phyloP scores from a whole-genome alignment of 108 stramenopile species.

The Skeletonema costatum region DNA sequence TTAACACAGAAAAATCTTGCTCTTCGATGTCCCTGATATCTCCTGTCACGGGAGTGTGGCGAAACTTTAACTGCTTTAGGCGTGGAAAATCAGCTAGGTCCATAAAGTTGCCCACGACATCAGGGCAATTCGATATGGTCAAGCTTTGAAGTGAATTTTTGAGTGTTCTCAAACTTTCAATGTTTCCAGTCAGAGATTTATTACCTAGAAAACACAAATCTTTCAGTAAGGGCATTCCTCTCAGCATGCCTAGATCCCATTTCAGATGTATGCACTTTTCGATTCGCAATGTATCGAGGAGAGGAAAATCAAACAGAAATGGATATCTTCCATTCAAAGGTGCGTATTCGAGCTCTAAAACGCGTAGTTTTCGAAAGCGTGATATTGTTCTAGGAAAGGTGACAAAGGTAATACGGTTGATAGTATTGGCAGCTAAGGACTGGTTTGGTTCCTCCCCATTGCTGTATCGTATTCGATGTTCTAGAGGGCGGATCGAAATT shows the following conservation, averaged over 20 bases:
- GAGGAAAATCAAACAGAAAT: background rate
- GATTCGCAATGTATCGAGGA: background rate
- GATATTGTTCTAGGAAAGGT: too few species aligned
- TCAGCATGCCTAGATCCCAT: slow-evolving; percentile 9
- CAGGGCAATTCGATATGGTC: background rate
- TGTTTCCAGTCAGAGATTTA: background rate
- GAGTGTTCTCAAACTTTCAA: slow-evolving; percentile 2
- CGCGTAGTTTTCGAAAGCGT: too few species aligned
- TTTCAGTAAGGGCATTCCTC: background rate
- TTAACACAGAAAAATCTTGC: background rate
- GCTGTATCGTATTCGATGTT: too few species aligned
- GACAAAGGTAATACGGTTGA: too few species aligned
- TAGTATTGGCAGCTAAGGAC: too few species aligned
- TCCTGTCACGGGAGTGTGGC: background rate
- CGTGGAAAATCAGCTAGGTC: background rate
- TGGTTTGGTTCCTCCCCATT: too few species aligned
- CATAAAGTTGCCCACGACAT: background rate
- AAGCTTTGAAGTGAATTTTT: slow-evolving; percentile 2
- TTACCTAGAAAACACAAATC: background rate
- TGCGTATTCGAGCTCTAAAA: too few species aligned
- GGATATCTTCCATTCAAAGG: slow-evolving; percentile 5
- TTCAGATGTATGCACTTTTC: background rate
- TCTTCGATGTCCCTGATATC: background rate
- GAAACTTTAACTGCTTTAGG: background rate
- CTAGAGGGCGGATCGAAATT: too few species aligned